Base-by-base conservation (phyloP, 1,284 basidiomycete species). In the Rhodotorula glutinis region DNA sequence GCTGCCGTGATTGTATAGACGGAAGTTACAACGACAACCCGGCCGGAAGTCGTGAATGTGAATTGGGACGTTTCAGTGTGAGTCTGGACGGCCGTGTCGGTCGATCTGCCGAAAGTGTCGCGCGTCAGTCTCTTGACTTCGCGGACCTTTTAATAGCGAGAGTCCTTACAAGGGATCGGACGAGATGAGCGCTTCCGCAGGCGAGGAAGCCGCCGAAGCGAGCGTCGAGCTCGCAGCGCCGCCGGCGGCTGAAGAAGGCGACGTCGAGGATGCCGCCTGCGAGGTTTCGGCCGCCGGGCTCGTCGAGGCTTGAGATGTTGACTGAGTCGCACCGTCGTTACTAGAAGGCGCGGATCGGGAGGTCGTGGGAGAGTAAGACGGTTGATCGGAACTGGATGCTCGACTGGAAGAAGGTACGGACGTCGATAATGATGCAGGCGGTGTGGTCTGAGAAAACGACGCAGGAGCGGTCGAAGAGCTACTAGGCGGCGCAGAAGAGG, bases 1-100 rank as follows among this genome's bases (percentile, higher is more conserved):
- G 65, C 67, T 41, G 73, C 65, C 52, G 73, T 54, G 14, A 67
- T 65, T 3, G 74, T 75, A 16, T 69, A 49, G 10, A 71, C 27
- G 1, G 67, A 67, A 4, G 74, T 74, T 52, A 73, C 53, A 13
- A 74, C 38, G 33, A 71, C 63, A 9, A 69, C 69, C 7, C 67
- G 43, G 23, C 68, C 69, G 1, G 72, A 73, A 14, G 69, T 66
- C 5, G 70, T 73, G 57, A 70, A 53, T 0, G 71, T 70, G 59
- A 62, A 73, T 29, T 67, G n/a, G 0, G 66, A 46, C 3, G 65
- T 64, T 3, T 58, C 49, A 9, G 69, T 66, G 43, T 27, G 47
- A 2, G 62, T 70, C 51, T 51, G 41, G 13, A 63, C 23, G 40
- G 19, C 21, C 14, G 63, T 41, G 21, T 68, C 53, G 43, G 55